phyloP scores from a whole-genome alignment of 805 yeast genomes.

The Candida coleopterorum region DNA sequence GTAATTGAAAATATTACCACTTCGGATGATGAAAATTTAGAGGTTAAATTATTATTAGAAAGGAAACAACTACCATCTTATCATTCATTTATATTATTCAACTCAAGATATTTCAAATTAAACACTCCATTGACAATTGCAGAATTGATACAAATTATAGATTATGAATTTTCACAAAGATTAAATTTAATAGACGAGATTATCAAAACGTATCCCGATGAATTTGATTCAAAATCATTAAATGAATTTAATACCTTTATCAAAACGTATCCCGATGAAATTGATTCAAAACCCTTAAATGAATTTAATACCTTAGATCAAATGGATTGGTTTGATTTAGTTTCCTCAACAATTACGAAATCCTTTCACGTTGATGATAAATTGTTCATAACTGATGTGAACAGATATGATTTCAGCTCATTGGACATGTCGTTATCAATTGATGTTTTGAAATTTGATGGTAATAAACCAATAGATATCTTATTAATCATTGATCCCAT shows the following conservation, averaged over 20 bases:
- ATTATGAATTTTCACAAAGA: constrained; percentile 46
- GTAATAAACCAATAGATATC: constrained; percentile 44
- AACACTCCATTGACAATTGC: constrained; percentile 14
- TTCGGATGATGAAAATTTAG: constrained; percentile 1
- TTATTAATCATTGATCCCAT: constrained; percentile 67
- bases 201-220: constrained; percentile 22
- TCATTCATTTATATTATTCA: constrained; percentile 41
- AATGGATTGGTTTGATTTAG: constrained; percentile 44
- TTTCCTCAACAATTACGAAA: constrained; percentile 40
- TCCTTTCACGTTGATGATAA: constrained; percentile 41
- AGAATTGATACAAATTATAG: constrained; percentile 36
- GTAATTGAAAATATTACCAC: constrained; percentile 3
- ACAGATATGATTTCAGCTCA: constrained; percentile 44
- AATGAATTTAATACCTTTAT: constrained; percentile 20
- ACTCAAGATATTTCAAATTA: constrained; percentile 49
- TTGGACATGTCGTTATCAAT: constrained; percentile 25
- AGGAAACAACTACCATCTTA: constrained; percentile 26
- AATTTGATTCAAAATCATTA: constrained; percentile 15
- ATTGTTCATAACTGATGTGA: constrained; percentile 35
- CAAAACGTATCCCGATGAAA: constrained; percentile 22
- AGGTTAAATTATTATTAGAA: constrained; percentile 19
- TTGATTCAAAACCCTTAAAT: constrained; percentile 13
- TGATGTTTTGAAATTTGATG: constrained; percentile 16
- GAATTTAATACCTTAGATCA: constrained; percentile 1
- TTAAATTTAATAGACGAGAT: constrained; percentile 28